phyloP scores from a whole-genome alignment of 2,329 filamentous ascomycete species.

The Epichloe brachyelytri region DNA sequence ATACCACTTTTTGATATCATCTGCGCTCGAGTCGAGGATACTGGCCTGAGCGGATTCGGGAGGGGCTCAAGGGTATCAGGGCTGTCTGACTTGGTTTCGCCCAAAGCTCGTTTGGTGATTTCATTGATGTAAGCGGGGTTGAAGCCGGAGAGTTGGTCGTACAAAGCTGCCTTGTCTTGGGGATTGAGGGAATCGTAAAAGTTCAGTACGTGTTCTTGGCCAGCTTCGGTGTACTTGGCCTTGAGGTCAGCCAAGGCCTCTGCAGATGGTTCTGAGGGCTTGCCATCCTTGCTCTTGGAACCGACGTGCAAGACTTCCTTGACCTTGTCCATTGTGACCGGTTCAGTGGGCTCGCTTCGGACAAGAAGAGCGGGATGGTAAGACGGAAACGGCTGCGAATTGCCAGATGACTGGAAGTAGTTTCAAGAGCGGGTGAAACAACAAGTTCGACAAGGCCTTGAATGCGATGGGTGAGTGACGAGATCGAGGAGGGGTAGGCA shows the following conservation, averaged over 20 bases:
- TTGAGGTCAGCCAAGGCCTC: conserved; percentile 59
- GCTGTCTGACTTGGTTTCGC: conserved; percentile 54
- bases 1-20: conserved; percentile 77
- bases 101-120: conserved; percentile 68
- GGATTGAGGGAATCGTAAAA: conserved; percentile 69
- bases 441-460: too few species aligned
- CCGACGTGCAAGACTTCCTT: conserved; percentile 29
- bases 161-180: conserved; percentile 65
- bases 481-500: too few species aligned
- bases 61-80: conserved; percentile 64
- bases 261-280: conserved; percentile 41
- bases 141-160: conserved; percentile 68
- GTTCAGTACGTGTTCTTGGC: conserved; percentile 66
- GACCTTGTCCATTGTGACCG: conserved; percentile 28
- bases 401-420: too few species aligned
- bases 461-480: too few species aligned
- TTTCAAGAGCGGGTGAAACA: too few species aligned
- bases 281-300: conserved; percentile 16
- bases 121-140: conserved; percentile 80
- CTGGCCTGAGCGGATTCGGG: conserved; percentile 73
- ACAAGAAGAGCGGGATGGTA: too few species aligned
- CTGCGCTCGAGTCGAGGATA: conserved; percentile 73
- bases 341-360: background rate
- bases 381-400: too few species aligned
- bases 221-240: conserved; percentile 59